These are phyloP conservation scores for Cladosporium sp. DNA, from an alignment of 2,329 filamentous ascomycete genomes.

Conservation along the genomic window DNA sequence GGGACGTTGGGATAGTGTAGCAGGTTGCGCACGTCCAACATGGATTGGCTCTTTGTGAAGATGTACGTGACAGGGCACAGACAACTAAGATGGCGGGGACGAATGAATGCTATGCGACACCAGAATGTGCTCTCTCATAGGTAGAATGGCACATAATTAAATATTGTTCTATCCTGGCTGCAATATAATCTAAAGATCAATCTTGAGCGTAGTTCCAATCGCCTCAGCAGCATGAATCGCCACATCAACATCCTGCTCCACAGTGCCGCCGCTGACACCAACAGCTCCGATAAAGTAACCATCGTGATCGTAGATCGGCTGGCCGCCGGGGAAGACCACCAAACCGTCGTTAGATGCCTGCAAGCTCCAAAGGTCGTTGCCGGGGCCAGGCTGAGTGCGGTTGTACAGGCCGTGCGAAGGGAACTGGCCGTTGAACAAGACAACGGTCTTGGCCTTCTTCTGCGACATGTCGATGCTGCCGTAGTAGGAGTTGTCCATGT, in stretches of 20 bases:
- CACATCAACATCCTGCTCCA: slow-evolving; percentile 32
- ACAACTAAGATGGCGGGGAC: neutral
- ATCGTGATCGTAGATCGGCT: slow-evolving; percentile 32
- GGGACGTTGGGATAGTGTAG: neutral
- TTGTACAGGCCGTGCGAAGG: slow-evolving; percentile 32
- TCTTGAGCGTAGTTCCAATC: slow-evolving; percentile 23
- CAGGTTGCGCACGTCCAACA: neutral
- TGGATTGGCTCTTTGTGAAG: neutral
- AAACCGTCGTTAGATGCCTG: slow-evolving; percentile 35
- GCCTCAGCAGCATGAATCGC: slow-evolving; percentile 24
- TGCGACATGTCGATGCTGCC: slow-evolving; percentile 34
- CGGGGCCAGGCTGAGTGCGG: slow-evolving; percentile 29
- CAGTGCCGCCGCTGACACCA: slow-evolving; percentile 35
- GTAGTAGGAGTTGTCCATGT: slow-evolving; percentile 37
- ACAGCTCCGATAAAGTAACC: slow-evolving; percentile 35
- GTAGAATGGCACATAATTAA: neutral
- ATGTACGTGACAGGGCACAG: neutral
- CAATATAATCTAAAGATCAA: neutral
- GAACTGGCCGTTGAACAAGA: slow-evolving; percentile 35
- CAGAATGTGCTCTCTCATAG: neutral
- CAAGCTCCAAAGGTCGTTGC: slow-evolving; percentile 28
- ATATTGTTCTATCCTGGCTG: neutral
- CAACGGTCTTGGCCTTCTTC: slow-evolving; percentile 36
- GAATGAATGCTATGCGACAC: neutral
- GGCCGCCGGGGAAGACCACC: slow-evolving; percentile 35